Percentiles rank a stretch among this genome's conserved stretches.
These are phyloP conservation scores for Leptosphaerulina australis DNA, from an alignment of 2,329 filamentous ascomycete genomes.

Conservation along the genomic window DNA sequence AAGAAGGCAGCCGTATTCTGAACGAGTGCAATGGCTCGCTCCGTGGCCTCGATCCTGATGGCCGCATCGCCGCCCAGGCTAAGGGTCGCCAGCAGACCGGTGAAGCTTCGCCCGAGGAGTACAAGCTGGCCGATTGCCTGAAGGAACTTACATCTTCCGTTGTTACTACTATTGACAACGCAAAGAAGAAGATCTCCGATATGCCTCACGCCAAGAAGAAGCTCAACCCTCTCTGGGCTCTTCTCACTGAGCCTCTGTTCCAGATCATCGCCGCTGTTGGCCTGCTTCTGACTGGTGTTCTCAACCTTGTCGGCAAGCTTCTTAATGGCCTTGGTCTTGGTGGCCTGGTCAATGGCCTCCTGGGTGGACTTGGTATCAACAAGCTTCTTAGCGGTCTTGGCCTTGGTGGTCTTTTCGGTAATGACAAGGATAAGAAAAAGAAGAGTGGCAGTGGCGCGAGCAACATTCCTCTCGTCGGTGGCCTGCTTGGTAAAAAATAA, in stretches of 20 bases:
- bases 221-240: slow-evolving; percentile 85
- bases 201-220: slow-evolving; percentile 97
- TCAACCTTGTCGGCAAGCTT: slow-evolving; percentile 81
- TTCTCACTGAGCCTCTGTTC: slow-evolving; percentile 83
- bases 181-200: slow-evolving; percentile 84
- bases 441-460: slow-evolving; percentile 49
- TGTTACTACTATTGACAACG: slow-evolving; percentile 81
- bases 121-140: slow-evolving; percentile 79
- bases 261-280: slow-evolving; percentile 93
- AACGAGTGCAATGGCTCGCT: slow-evolving; percentile 86
- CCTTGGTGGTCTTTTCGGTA: slow-evolving; percentile 59
- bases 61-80: slow-evolving; percentile 80
- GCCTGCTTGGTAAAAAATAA: slow-evolving; percentile 52
- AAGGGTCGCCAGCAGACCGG: slow-evolving; percentile 78
- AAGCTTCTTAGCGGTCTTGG: slow-evolving; percentile 78
- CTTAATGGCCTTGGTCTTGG: slow-evolving; percentile 83
- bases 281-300: slow-evolving; percentile 78
- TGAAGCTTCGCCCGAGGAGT: slow-evolving; percentile 82
- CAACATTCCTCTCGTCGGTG: slow-evolving; percentile 55
- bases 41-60: slow-evolving; percentile 86
- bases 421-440: slow-evolving; percentile 63
- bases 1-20: slow-evolving; percentile 81
- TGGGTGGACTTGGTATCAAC: slow-evolving; percentile 77
- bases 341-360: slow-evolving; percentile 76
- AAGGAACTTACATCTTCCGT: slow-evolving; percentile 86